Evolutionary conservation across 768 basidiomycete species (phyloP).

Genomic region (Cyathus striatus): DNA sequence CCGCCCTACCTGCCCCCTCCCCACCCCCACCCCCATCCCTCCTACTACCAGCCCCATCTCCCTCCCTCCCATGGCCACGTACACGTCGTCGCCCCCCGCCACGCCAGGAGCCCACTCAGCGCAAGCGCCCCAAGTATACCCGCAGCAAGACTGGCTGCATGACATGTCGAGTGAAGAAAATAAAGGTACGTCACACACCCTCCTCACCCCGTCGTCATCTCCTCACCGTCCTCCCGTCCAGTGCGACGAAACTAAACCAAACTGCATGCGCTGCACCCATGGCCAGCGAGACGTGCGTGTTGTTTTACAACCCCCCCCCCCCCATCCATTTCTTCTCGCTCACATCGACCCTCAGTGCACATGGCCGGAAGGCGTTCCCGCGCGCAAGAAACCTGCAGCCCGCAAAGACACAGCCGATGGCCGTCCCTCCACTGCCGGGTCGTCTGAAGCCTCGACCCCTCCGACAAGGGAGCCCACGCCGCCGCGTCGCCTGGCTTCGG

Average conservation of each 20-base stretch:
- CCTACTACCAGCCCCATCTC: slow-evolving; percentile 34
- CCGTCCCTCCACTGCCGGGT: slow-evolving; percentile 71
- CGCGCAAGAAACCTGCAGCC: slow-evolving; percentile 58
- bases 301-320: slow-evolving; percentile 2
- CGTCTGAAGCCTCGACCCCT: slow-evolving; percentile 69
- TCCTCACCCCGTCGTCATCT: slow-evolving; percentile 2
- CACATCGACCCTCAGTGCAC: slow-evolving; percentile 47
- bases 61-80: slow-evolving; percentile 28
- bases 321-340: background rate
- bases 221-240: slow-evolving; percentile 17
- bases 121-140: slow-evolving; percentile 90
- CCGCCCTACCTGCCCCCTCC: too few species aligned
- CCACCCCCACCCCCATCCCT: slow-evolving; percentile 34
- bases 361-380: slow-evolving; percentile 78
- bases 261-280: slow-evolving; percentile 81
- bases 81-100: slow-evolving; percentile 44
- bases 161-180: slow-evolving; percentile 91
- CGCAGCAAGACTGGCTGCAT: slow-evolving; percentile 93
- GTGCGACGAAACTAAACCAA: slow-evolving; percentile 91
- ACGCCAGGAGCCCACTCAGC: slow-evolving; percentile 45
- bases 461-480: slow-evolving; percentile 66
- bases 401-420: slow-evolving; percentile 58
- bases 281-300: slow-evolving; percentile 73
- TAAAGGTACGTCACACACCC: slow-evolving; percentile 60
- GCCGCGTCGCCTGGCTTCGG: slow-evolving; percentile 43